Conservation (phyloP, 2,329 filamentous ascomycete genomes). For the Zasmidium angulare region DNA sequence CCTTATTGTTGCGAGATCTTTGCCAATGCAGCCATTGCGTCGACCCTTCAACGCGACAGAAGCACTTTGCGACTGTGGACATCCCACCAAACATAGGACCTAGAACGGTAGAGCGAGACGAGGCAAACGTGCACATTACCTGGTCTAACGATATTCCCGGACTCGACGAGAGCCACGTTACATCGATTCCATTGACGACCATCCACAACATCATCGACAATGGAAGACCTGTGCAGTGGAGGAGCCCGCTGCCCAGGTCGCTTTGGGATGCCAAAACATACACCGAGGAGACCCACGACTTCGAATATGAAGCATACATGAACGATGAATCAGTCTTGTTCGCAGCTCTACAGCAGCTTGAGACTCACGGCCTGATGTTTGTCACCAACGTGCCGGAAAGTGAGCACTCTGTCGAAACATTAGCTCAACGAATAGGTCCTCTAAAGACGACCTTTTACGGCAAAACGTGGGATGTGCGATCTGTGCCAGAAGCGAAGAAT, state of each 20-base stretch:
- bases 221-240: neutral
- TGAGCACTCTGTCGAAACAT: conserved; percentile 55
- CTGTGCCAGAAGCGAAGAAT: conserved; percentile 80
- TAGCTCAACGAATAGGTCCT: conserved; percentile 72
- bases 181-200: conserved; percentile 29
- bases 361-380: conserved; percentile 71
- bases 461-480: conserved; percentile 82
- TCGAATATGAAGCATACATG: conserved; percentile 74
- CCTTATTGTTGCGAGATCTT: conserved; percentile 53
- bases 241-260: conserved; percentile 1
- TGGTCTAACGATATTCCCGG: conserved; percentile 61
- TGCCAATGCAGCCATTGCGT: conserved; percentile 60
- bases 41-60: conserved; percentile 61
- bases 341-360: conserved; percentile 62
- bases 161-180: conserved; percentile 44
- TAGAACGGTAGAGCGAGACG: conserved; percentile 36
- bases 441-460: conserved; percentile 90
- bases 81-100: conserved; percentile 55
- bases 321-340: conserved; percentile 57
- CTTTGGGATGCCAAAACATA: conserved; percentile 50
- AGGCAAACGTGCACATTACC: conserved; percentile 40
- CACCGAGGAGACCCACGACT: conserved; percentile 52
- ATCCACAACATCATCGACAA: conserved; percentile 1
- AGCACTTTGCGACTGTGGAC: conserved; percentile 64
- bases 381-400: conserved; percentile 68